Evolutionary conservation across 2,329 filamentous ascomycete species (phyloP).

Genomic region (Apiospora malaysiana): DNA sequence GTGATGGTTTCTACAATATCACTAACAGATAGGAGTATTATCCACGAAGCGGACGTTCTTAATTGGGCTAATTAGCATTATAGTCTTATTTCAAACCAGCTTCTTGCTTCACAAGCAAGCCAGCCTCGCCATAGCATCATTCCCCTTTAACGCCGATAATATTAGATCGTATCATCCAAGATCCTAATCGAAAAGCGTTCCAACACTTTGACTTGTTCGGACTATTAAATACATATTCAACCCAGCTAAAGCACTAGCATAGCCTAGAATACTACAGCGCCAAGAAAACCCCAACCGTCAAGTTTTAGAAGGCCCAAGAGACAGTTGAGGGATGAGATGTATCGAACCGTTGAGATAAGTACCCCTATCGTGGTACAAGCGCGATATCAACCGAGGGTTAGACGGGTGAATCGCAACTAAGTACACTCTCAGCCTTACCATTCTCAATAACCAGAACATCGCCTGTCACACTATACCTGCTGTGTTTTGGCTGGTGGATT

Average conservation of each 20-base stretch:
- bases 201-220: not conserved
- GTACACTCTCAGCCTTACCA: slow-evolving; percentile 3
- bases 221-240: not conserved
- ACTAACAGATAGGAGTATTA: not conserved
- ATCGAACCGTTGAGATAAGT: not conserved
- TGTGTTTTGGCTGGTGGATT: not conserved
- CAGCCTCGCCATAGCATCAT: not conserved
- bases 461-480: not conserved
- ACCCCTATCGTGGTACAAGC: not conserved
- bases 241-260: not conserved
- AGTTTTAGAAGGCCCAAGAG: not conserved
- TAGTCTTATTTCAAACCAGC: not conserved
- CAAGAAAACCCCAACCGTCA: not conserved
- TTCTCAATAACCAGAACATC: not conserved
- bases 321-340: not conserved
- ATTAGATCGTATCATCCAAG: not conserved
- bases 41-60: not conserved
- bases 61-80: not conserved
- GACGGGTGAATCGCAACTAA: not conserved
- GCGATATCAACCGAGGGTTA: not conserved
- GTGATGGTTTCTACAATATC: not conserved
- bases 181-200: not conserved
- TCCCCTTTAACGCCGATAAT: not conserved
- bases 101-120: not conserved
- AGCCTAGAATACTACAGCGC: not conserved